Percentiles rank a stretch among this genome's conserved stretches.
Evolutionary conservation across 495 filamentous ascomycete genomes (phyloP).

Genomic region (Tuber umbilicatum): DNA sequence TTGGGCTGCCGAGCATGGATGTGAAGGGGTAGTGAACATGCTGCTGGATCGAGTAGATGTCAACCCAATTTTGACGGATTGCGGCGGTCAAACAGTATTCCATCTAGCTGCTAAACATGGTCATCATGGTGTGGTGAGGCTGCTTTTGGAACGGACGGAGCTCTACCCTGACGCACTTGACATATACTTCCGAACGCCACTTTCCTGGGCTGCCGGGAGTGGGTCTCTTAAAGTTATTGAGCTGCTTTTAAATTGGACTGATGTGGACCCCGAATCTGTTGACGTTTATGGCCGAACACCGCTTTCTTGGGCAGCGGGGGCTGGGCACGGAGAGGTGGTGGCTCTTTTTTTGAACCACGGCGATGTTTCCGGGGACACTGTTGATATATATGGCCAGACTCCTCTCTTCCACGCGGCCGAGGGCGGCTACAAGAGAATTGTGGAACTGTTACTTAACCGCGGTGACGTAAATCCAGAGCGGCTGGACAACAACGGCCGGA

Average conservation of each 20-base stretch:
- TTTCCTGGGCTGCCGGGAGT: constrained; percentile 25
- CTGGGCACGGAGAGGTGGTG: constrained; percentile 33
- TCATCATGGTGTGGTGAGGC: constrained; percentile 23
- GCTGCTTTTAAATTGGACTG: constrained; percentile 20
- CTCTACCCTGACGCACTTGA: constrained; percentile 18
- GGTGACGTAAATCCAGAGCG: constrained; percentile 16
- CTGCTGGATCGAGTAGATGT: constrained; percentile 29
- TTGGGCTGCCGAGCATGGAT: constrained; percentile 21
- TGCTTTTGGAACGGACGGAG: constrained; percentile 15
- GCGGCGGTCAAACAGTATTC: not conserved
- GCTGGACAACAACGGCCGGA: constrained; percentile 16
- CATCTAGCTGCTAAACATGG: constrained; percentile 23
- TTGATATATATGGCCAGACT: constrained; percentile 19
- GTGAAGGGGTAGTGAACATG: constrained; percentile 26
- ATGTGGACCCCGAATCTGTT: constrained; percentile 17
- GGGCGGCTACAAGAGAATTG: constrained; percentile 25
- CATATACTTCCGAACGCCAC: constrained; percentile 16
- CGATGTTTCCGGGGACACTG: constrained; percentile 14
- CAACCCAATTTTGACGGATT: constrained; percentile 20
- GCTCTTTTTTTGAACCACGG: constrained; percentile 27
- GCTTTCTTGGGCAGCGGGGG: constrained; percentile 26
- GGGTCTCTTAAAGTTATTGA: constrained; percentile 24
- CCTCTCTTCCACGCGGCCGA: constrained; percentile 29
- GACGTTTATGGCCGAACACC: constrained; percentile 25
- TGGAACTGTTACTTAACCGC: constrained; percentile 10